phyloP scores from a whole-genome alignment of 2,329 filamentous ascomycete species.

The Xylaria digitata region DNA sequence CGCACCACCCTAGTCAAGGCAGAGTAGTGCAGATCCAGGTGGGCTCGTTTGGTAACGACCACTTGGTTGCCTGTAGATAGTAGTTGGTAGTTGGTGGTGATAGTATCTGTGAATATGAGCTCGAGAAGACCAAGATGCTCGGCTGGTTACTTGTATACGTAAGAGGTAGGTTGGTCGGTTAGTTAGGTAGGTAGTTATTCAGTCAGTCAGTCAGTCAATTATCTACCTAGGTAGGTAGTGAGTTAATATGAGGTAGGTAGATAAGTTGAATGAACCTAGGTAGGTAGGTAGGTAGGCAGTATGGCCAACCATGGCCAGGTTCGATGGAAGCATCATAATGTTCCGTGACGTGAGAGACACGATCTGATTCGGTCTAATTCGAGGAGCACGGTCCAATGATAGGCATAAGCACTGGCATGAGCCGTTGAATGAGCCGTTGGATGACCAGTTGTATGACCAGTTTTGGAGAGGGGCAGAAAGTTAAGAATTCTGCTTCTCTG shows the following conservation, averaged over 20 bases:
- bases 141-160: too few species aligned
- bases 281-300: too few species aligned
- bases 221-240: too few species aligned
- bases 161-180: too few species aligned
- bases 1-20: not conserved
- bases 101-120: too few species aligned
- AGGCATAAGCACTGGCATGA: constrained; percentile 17
- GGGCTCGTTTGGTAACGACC: not conserved
- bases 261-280: not conserved
- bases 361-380: constrained; percentile 9
- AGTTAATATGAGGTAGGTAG: too few species aligned
- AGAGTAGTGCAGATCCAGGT: not conserved
- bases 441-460: too few species aligned
- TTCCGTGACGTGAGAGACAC: constrained; percentile 1
- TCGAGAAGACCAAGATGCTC: too few species aligned
- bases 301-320: not conserved
- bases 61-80: not conserved
- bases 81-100: too few species aligned
- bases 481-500: constrained; percentile 10
- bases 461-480: constrained; percentile 2
- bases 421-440: constrained; percentile 19
- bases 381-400: constrained; percentile 8
- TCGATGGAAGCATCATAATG: constrained; percentile 8
- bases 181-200: too few species aligned
- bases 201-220: too few species aligned